Conservation (phyloP, 176 grass and related monocot genomes). For the Rhynchospora pubera region DNA sequence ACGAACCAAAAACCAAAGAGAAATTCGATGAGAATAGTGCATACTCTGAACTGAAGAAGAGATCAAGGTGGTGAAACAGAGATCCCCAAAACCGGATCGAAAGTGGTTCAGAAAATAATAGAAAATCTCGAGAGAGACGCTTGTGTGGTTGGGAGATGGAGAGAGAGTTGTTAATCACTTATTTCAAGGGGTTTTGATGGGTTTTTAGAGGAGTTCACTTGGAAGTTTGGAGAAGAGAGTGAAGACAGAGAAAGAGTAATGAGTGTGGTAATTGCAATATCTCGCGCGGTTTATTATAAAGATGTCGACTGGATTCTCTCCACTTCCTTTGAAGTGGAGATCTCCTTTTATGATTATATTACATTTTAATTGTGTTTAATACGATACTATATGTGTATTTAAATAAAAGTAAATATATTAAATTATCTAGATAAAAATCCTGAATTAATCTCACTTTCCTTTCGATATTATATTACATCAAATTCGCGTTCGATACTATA, state of each 20-base stretch:
- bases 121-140: background rate
- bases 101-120: background rate
- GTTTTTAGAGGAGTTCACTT: background rate
- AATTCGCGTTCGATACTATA: no score
- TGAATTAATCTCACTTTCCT: no score
- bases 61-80: background rate
- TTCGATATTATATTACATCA: no score
- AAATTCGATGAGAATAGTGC: background rate
- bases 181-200: slow-evolving; percentile 1
- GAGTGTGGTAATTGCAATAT: background rate
- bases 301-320: background rate
- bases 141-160: background rate
- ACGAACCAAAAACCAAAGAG: background rate
- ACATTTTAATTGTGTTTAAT: no score
- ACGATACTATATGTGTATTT: no score
- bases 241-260: background rate
- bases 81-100: background rate
- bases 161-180: background rate
- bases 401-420: no score
- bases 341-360: background rate
- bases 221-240: slow-evolving; percentile 5
- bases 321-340: background rate
- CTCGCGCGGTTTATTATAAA: slow-evolving; percentile 16
- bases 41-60: background rate
- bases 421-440: no score